These are phyloP conservation scores for Trifolium dubium DNA, from an alignment of 306 rosid species.

Conservation along the genomic window DNA sequence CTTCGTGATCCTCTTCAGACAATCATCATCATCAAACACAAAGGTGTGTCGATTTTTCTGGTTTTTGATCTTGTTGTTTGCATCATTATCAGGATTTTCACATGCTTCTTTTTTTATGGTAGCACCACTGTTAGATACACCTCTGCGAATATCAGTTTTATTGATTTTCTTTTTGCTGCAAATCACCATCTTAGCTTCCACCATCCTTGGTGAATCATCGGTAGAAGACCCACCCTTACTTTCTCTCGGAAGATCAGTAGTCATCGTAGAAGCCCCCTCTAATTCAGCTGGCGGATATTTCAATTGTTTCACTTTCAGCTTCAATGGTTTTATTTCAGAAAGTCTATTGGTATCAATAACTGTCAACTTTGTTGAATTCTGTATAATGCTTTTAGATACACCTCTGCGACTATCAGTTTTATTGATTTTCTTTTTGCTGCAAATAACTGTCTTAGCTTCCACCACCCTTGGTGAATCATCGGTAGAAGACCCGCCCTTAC, in stretches of 20 bases:
- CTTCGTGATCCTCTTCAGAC: constrained; percentile 45
- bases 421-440: constrained; percentile 43
- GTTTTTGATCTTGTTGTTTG: constrained; percentile 35
- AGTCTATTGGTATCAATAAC: too few species aligned
- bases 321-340: too few species aligned
- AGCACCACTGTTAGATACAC: background rate
- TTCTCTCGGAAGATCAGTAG: background rate
- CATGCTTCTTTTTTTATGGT: background rate
- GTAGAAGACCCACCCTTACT: background rate
- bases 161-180: constrained; percentile 43
- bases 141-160: constrained; percentile 38
- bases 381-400: too few species aligned
- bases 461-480: background rate
- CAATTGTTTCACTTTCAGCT: background rate
- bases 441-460: background rate
- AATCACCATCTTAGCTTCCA: constrained; percentile 1
- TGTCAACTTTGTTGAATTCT: too few species aligned
- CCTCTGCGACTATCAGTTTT: constrained; percentile 40
- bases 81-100: background rate
- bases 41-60: constrained; percentile 39
- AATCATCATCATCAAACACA: constrained; percentile 47
- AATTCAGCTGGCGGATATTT: background rate
- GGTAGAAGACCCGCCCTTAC: background rate
- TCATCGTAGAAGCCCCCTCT: background rate
- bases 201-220: background rate